Evolutionary conservation across 768 basidiomycete species (phyloP).

Genomic region (Boletus barrowsii): DNA sequence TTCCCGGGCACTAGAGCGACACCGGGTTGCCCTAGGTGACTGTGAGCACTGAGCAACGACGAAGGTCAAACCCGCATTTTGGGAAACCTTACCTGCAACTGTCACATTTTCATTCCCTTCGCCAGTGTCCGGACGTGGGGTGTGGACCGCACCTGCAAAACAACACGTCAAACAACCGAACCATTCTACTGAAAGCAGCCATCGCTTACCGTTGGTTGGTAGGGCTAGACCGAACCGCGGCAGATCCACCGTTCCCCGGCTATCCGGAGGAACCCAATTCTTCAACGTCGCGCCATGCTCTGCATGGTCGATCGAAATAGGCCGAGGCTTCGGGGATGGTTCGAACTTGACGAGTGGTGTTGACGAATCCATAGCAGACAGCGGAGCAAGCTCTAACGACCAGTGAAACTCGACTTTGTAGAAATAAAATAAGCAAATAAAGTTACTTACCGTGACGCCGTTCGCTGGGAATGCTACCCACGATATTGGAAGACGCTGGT

Average conservation of each 20-base stretch:
- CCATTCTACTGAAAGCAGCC: no score
- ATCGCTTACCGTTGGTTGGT: no score
- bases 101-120: no score
- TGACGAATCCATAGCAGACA: no score
- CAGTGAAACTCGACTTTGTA: not conserved
- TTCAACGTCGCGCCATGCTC: no score
- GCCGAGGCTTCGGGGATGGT: no score
- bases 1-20: not conserved
- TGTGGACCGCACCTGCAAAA: slow-evolving; percentile 25
- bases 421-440: not conserved
- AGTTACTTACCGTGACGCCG: no score
- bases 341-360: no score
- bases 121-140: no score
- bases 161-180: no score
- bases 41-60: not conserved
- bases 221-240: not conserved
- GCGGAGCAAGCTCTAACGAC: not conserved
- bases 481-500: not conserved
- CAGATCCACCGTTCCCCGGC: not conserved
- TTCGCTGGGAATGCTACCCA: not conserved
- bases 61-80: no score
- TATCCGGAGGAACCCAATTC: not conserved
- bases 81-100: not conserved
- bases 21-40: not conserved
- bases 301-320: no score